Base-by-base conservation (phyloP, 371 early-diverging fungal species). In the Mortierella sp. region DNA sequence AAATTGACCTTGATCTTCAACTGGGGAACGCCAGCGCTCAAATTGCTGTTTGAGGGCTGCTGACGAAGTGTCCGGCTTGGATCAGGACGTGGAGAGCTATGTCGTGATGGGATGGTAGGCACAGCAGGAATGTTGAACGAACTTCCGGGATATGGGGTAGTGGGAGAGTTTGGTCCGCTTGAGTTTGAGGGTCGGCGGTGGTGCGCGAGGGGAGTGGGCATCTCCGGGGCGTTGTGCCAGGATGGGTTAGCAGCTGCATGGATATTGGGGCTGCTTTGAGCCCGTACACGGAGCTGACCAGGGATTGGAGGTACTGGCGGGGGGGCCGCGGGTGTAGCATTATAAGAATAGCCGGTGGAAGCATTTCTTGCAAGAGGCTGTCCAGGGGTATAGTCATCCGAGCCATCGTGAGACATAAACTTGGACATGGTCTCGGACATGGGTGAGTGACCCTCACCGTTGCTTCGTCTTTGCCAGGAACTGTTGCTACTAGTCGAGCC, bases 1-100 rank as follows among this genome's bases (percentile, higher is more conserved):
- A 90, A 97, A 75, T 96, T 95, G 60, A 96, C 90, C 72, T 95
- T 94, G 76, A 97, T 87, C 76, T 95, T 96, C 72, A 95, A 76
- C 5, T 83, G 81, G 0, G 75, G 75, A 15, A 65, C 66, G 26
- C 74, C 79, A 13, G 75, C 69, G 28, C 68, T 68, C 42, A 80
- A 40, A 17, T 71, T 80, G 47, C 68, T 71, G 66, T 37, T 71
- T 28, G 81, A 80, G 10, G 75, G 60, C 53, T 80, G 81, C n/a
- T 80, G 81, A 10, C 75, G 81, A 49, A 80, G 22, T 40, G 67
- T 71, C 22, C 75, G 67, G 28, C 9, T 49, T 0, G 67, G 54
- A 31, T 79, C 79, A 9, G 74, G 64, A 3, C 75, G 70, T 45
- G 57, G 66, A 69, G 76, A 23, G 66, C 73, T 70, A 51, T 80